Evolutionary conservation across 345 rosid species (phyloP).

Genomic region (Microcos paniculata): DNA sequence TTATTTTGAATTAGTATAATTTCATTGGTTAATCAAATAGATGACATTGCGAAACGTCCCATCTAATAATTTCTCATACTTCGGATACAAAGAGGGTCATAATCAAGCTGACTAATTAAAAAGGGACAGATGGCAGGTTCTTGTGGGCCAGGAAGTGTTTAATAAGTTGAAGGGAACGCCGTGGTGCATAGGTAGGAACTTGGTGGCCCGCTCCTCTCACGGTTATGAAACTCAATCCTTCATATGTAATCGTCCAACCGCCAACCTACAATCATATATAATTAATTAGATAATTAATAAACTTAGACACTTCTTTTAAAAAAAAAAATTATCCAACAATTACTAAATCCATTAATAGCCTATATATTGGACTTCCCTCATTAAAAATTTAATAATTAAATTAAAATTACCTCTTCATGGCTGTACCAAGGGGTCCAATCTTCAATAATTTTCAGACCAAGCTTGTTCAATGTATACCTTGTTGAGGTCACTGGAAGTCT

Average conservation of each 20-base stretch:
- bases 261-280: conserved; percentile 12
- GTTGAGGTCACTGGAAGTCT: conserved; percentile 94
- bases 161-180: conserved; percentile 13
- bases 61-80: too few species aligned
- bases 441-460: conserved; percentile 53
- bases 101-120: too few species aligned
- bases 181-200: conserved; percentile 20
- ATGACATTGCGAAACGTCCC: too few species aligned
- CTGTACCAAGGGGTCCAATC: conserved; percentile 96
- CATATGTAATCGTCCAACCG: conserved; percentile 15
- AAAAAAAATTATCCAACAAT: too few species aligned
- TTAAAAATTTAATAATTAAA: neutral
- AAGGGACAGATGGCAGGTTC: too few species aligned
- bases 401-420: conserved; percentile 63
- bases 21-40: too few species aligned
- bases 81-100: too few species aligned
- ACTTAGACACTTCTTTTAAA: too few species aligned
- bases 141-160: conserved; percentile 14
- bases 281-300: too few species aligned
- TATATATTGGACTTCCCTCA: too few species aligned
- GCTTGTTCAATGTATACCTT: conserved; percentile 71
- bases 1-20: too few species aligned
- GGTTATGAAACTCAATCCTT: conserved; percentile 22
- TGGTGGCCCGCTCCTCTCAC: conserved; percentile 29
- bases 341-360: too few species aligned